Evolutionary conservation across 495 filamentous ascomycete genomes (phyloP), one percentile per base, ranked within the genome.

Genomic region (Talaromyces ruber): DNA sequence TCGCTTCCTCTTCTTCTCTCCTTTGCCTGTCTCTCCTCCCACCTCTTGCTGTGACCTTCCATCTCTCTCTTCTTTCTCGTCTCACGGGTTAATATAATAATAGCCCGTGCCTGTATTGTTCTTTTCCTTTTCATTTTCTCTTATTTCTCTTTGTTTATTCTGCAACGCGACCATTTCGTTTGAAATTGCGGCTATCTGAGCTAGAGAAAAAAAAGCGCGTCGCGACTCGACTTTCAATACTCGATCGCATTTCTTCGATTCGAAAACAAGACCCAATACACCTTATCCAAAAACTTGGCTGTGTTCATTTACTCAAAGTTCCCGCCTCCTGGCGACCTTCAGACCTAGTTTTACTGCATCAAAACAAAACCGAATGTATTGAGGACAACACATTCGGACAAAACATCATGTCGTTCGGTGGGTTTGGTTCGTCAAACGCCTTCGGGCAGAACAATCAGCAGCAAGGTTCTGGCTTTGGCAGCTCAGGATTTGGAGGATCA

Each of bases 391-490:
- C 51, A 1, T 28, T 3, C 21, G 14, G 51, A 22, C 69, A 67
- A n/a, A 25, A n/a, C 69, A 74, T 67, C 60, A 81, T 80, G 76
- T 77, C 76, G 68, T 78, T 79, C 71, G 74, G 64, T 11, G 64
- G 71, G 64, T 72, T 72, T 22, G 61, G 61, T 9, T 58, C 32
- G 34, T 22, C 11, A 63, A 79, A 76, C 71, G 82, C 82, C 67
- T 88, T 88, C 71, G 85, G 86, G 68, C 77, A 82, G 66, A 83
- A 84, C 67, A 80, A 83, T 70, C 64, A 71, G 51, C 69, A 69
- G 56, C 76, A 81, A 63, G 79, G 77, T 59, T 77, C 77, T 64
- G 81, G 78, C 61, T 83, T 81, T 68, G 76, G 78, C 50, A 70
- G 70, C 65, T 68, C 73, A 69, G 73, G 70, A 32, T 74, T 73